Percentiles rank a stretch among this genome's conserved stretches.
These are phyloP conservation scores for Ruellia speciosa DNA, from an alignment of 305 asterid genomes.

Conservation along the genomic window DNA sequence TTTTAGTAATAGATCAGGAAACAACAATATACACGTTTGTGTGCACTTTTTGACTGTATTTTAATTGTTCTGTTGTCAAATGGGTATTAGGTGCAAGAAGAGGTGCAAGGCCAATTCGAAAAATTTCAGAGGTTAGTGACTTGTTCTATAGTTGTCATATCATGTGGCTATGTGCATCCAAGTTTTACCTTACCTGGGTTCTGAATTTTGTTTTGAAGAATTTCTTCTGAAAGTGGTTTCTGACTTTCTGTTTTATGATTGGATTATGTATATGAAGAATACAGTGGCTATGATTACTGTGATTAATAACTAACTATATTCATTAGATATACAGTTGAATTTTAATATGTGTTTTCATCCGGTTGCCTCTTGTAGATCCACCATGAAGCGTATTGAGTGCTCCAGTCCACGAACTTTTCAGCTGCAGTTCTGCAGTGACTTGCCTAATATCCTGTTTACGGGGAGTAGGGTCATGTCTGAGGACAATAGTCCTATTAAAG, in stretches of 20 bases:
- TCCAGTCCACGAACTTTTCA: constrained; percentile 37
- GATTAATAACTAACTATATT: background rate
- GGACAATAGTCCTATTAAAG: constrained; percentile 28
- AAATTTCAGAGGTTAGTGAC: constrained; percentile 33
- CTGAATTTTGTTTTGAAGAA: background rate
- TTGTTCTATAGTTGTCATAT: constrained; percentile 11
- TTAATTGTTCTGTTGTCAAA: constrained; percentile 18
- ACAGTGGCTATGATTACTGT: background rate
- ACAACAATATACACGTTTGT: background rate
- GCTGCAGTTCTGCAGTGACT: constrained; percentile 35
- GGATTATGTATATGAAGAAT: background rate
- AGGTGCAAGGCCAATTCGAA: constrained; percentile 33
- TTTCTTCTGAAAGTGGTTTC: background rate
- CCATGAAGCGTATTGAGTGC: constrained; percentile 28
- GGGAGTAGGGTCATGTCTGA: constrained; percentile 39
- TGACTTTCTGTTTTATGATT: background rate
- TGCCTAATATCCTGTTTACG: constrained; percentile 57
- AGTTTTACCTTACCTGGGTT: background rate
- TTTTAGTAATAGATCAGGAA: constrained; percentile 2
- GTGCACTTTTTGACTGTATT: constrained; percentile 9
- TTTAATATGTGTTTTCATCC: constrained; percentile 1
- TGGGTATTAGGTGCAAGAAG: constrained; percentile 55
- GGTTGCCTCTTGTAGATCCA: constrained; percentile 31
- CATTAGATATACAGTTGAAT: background rate
- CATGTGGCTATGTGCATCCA: background rate